A percentile compares a stretch with the other conserved stretches of the same genome.
These are phyloP conservation scores for Aspergillus sergii DNA, from an alignment of 2,329 filamentous ascomycete genomes.

Conservation along the genomic window DNA sequence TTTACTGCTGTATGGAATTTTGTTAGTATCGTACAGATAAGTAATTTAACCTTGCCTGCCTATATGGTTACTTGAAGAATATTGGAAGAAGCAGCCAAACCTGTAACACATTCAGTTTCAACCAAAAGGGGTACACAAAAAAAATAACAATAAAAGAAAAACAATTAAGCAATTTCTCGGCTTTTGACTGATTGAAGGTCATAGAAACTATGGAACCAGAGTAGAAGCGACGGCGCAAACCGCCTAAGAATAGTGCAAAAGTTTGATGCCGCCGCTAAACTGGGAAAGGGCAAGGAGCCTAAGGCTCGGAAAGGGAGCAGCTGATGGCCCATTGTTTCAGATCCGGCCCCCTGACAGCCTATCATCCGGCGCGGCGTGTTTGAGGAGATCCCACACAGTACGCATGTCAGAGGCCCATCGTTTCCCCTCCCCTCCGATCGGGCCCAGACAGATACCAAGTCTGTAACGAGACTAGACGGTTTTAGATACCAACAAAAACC, in stretches of 20 bases:
- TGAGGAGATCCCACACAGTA: constrained; percentile 11
- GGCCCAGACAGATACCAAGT: constrained; percentile 11
- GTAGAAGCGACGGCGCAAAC: neutral
- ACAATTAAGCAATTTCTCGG: neutral
- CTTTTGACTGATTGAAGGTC: neutral
- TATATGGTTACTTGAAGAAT: too few relatives aligned
- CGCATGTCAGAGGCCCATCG: constrained; percentile 10
- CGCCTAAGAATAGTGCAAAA: neutral
- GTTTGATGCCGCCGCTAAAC: neutral
- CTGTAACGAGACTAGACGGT: constrained; percentile 5
- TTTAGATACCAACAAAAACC: constrained; percentile 4
- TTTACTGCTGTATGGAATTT: too few relatives aligned
- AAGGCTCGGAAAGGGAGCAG: neutral
- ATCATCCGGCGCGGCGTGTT: constrained; percentile 20
- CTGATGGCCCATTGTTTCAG: constrained; percentile 25
- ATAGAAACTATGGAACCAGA: neutral
- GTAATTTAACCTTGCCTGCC: too few relatives aligned
- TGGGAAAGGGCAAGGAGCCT: neutral
- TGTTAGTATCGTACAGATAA: too few relatives aligned
- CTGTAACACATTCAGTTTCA: too few relatives aligned
- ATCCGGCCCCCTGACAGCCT: constrained; percentile 19
- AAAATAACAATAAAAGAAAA: neutral
- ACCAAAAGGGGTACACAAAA: too few relatives aligned
- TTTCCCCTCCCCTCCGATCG: constrained; percentile 15
- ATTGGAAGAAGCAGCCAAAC: too few relatives aligned